Percentiles rank a stretch among this genome's conserved stretches.
phyloP scores from a whole-genome alignment of 148 eudicot genomes.

The Amaranthus cruentus region DNA sequence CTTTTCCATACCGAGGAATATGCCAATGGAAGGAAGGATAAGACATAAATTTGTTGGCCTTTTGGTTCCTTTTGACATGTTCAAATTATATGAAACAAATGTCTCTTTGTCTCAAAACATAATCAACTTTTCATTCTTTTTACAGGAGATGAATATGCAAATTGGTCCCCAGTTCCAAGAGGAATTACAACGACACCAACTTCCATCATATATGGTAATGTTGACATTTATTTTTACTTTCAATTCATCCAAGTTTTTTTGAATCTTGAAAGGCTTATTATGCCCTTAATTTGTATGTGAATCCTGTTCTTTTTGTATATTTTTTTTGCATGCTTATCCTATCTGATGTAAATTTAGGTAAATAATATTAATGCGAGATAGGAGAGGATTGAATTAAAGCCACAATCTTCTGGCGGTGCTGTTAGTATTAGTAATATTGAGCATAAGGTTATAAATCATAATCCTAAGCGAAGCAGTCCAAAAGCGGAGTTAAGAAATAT shows the following conservation, averaged over 20 bases:
- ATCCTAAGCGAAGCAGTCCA: slow-evolving; percentile 82
- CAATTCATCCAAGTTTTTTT: neutral
- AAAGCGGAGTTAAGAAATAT: slow-evolving; percentile 61
- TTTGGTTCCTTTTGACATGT: neutral
- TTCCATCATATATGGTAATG: slow-evolving; percentile 74
- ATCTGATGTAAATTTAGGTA: slow-evolving; percentile 40
- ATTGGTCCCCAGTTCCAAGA: slow-evolving; percentile 90
- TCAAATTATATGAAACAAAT: neutral
- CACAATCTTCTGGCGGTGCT: slow-evolving; percentile 56
- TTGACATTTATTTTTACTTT: neutral
- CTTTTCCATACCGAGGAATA: too few relatives aligned
- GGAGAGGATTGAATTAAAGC: slow-evolving; percentile 84
- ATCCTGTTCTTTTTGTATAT: neutral
- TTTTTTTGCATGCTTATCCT: neutral
- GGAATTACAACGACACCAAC: slow-evolving; percentile 79
- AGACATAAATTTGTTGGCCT: neutral
- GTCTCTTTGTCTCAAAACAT: slow-evolving; percentile 1
- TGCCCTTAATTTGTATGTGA: neutral
- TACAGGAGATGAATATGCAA: slow-evolving; percentile 90
- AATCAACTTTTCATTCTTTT: slow-evolving; percentile 3
- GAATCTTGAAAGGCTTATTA: neutral
- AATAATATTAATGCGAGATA: slow-evolving; percentile 84
- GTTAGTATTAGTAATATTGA: slow-evolving; percentile 41
- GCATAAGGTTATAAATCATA: slow-evolving; percentile 41
- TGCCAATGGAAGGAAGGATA: neutral